Evolutionary conservation across 805 yeast species (phyloP), one percentile per base, ranked within the genome.

Genomic region (Ogataea angusta): DNA sequence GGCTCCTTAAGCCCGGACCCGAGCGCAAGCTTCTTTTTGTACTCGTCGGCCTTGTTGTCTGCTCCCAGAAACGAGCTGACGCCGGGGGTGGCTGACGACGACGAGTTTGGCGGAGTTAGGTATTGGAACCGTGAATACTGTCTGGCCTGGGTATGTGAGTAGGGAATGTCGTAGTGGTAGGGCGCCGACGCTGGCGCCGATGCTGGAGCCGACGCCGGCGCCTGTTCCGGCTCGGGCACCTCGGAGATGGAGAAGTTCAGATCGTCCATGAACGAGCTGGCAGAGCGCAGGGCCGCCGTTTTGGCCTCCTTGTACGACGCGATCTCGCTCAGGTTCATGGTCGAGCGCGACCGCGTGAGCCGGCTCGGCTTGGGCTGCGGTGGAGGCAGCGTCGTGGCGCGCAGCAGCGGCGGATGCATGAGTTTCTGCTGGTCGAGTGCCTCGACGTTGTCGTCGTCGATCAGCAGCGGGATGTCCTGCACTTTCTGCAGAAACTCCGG

Each of bases 311-410:
- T 61, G 18, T 57, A 55, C 15, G 56, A 51, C n/a, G 80, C 76
- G 42, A 75, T 74, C 21, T 75, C 68, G n/a, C 80, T 73, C 38
- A 79, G 60, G 52, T 78, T 78, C 24, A 74, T 66, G 7, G 78
- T 68, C 3, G 80, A 75, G 43, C 72, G 70, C 8, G 82, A 75
- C 45, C 70, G 60, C 41, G 60, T 65, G 12, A 61, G 40, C 25
- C 51, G 49, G 9, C 46, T 36, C 5, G 38, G 37, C 22, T 34
- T 45, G 8, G 43, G 31, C 14, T 29, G 44, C 52, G 29, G 41
- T 16, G 40, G 46, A 21, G 42, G 54, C 50, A 40, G 40, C 23
- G 49, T 42, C 31, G 40, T 42, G 37, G 52, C 26, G 25, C 53
- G 29, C 12, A 37, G 26, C 8, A 43, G 36, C 16, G 41, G 38